Conservation (phyloP, 352 stramenopile genomes). For the Phytophthora agathidicida region DNA sequence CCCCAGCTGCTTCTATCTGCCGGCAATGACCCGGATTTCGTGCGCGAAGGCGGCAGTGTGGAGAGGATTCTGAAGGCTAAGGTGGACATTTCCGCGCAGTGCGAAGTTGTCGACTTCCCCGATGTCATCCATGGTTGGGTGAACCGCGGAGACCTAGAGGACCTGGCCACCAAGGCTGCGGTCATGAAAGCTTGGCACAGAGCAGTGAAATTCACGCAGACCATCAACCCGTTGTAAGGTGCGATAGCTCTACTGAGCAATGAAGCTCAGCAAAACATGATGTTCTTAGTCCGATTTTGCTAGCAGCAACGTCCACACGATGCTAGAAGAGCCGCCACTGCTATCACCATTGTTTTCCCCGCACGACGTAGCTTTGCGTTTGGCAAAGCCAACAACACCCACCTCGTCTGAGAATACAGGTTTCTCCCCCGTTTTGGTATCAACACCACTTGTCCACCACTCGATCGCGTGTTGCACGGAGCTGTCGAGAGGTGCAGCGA, state of each 20-base stretch:
- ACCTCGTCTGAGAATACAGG: slow-evolving; percentile 31
- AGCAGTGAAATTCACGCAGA: slow-evolving; percentile 43
- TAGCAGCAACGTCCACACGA: slow-evolving; percentile 35
- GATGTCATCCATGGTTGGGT: slow-evolving; percentile 63
- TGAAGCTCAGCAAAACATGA: not conserved
- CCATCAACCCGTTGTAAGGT: slow-evolving; percentile 29
- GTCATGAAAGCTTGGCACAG: slow-evolving; percentile 52
- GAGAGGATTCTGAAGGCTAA: slow-evolving; percentile 46
- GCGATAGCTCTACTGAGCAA: no score
- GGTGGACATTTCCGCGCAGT: slow-evolving; percentile 13
- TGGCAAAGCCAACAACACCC: slow-evolving; percentile 35
- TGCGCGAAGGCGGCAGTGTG: slow-evolving; percentile 41
- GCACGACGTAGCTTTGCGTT: slow-evolving; percentile 19
- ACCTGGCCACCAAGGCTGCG: slow-evolving; percentile 35
- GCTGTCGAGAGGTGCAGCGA: slow-evolving; percentile 20
- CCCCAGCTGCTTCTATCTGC: slow-evolving; percentile 53
- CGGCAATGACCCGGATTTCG: slow-evolving; percentile 47
- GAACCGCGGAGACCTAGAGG: slow-evolving; percentile 56
- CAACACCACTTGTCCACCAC: slow-evolving; percentile 27
- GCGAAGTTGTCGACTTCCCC: slow-evolving; percentile 50
- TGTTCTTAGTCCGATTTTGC: slow-evolving; percentile 12
- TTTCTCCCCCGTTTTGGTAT: slow-evolving; percentile 20
- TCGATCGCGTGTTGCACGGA: slow-evolving; percentile 30
- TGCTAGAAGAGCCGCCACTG: not conserved
- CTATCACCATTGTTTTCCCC: not conserved